Conservation (phyloP, 2,329 filamentous ascomycete species). For the Beauveria sp. region DNA sequence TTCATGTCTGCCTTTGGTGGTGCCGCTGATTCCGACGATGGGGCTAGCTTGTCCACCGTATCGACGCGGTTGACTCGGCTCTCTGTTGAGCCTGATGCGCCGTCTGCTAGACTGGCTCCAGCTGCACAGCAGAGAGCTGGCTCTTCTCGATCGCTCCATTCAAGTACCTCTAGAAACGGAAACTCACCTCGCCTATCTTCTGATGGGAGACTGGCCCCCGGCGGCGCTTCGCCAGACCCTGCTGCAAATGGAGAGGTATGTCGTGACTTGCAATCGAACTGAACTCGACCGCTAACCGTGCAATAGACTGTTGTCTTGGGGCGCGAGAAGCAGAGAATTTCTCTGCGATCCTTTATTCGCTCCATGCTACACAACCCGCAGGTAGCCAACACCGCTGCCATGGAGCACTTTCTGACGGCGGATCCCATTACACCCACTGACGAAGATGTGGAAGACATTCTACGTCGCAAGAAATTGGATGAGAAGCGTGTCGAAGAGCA, state of each 20-base stretch:
- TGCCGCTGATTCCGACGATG: constrained; percentile 68
- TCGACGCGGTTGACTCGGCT: constrained; percentile 58
- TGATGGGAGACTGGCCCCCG: constrained; percentile 23
- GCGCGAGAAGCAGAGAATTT: constrained; percentile 85
- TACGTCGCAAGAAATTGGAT: constrained; percentile 73
- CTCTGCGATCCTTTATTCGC: constrained; percentile 82
- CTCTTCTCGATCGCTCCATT: constrained; percentile 21
- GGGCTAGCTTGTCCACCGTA: constrained; percentile 70
- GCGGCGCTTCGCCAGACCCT: constrained; percentile 16
- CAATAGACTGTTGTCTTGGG: constrained; percentile 56
- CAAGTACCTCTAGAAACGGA: constrained; percentile 21
- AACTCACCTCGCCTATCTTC: constrained; percentile 25
- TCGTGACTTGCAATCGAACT: not conserved
- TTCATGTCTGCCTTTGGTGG: constrained; percentile 47
- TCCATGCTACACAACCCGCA: constrained; percentile 78
- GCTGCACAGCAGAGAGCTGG: constrained; percentile 19
- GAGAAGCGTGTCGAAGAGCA: constrained; percentile 88
- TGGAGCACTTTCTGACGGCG: constrained; percentile 73
- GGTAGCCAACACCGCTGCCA: constrained; percentile 73
- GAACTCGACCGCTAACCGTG: not conserved
- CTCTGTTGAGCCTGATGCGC: constrained; percentile 19
- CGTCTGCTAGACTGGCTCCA: constrained; percentile 18
- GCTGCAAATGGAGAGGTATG: constrained; percentile 19
- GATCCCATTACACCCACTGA: constrained; percentile 68
- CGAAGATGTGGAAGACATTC: constrained; percentile 77